Base-by-base conservation (phyloP, 139 green algal genomes). In the Astrephomene gubernaculifera region DNA sequence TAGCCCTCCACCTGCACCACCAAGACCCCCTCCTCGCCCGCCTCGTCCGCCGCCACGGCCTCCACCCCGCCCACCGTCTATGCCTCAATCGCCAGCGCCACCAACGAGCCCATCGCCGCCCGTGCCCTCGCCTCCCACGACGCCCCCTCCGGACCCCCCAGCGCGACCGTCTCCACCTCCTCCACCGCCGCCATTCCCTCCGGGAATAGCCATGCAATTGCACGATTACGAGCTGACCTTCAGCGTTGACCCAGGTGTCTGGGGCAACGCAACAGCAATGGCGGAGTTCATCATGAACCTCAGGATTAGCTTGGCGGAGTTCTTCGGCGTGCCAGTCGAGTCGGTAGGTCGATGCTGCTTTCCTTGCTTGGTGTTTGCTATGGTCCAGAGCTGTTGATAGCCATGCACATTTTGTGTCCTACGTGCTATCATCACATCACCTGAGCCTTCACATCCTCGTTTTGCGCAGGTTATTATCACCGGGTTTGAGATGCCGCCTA, bases 271-370 rank as follows among this genome's bases (percentile, higher is more conserved):
- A 31, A 81, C 73, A 9, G 73, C 73, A 7, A 36, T 35, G 35
- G 53, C 35, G 36, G 53, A 69, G 53, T 81, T 81, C 73, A 49
- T 81, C 24, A 21, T 52, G 52, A 36, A 70, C 21, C 24, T 81
- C 12, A 52, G 73, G 1, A 45, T 39, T 2, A 35, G 53, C 53
- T 21, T 81, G 25, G 73, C 73, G 22, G 53, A 36, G 12, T 81
- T 81, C 53, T 81, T 81, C 21, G 73, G 73, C 2, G 54, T 81
- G 53, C 73, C 73, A 7, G 29, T 81, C 10, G 53, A 69, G 12
- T 53, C 69, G 73, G 53, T 81, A 14, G 35, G 43, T 35, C 10
- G 41, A 14, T 45, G 7, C 2, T 35, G 31, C 21, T 29, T 29
- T 8, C 19, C 9, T 22, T 8, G 63, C 17, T 70, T n/a, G n/a